These are phyloP conservation scores for Penicillium maclennaniae DNA, from an alignment of 495 filamentous ascomycete genomes.

Conservation along the genomic window DNA sequence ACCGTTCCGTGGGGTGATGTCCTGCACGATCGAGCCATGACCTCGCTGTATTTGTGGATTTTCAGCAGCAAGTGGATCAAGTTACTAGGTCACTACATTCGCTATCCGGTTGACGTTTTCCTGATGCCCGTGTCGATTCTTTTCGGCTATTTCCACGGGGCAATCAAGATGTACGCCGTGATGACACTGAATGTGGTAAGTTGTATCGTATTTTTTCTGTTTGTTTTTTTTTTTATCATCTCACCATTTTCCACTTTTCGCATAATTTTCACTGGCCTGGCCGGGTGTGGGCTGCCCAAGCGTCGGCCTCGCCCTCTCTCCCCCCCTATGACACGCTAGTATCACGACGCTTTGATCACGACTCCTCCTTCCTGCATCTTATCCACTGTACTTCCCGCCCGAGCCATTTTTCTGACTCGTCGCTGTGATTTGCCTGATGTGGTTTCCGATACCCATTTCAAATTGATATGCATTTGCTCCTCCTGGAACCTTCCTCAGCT, in stretches of 20 bases:
- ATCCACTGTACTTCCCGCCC: constrained; percentile 17
- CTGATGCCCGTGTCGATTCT: constrained; percentile 69
- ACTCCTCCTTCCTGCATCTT: constrained; percentile 25
- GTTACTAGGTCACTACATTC: constrained; percentile 66
- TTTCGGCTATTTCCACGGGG: constrained; percentile 74
- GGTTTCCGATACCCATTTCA: background rate
- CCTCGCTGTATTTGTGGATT: constrained; percentile 54
- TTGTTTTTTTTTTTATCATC: too few relatives aligned
- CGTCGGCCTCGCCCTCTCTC: constrained; percentile 8
- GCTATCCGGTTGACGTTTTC: constrained; percentile 63
- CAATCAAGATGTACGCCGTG: constrained; percentile 73
- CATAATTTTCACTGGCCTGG: constrained; percentile 2
- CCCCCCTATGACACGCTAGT: constrained; percentile 16
- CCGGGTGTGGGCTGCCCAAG: constrained; percentile 7
- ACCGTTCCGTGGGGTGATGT: constrained; percentile 41
- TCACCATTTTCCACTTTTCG: constrained; percentile 8
- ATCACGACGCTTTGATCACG: constrained; percentile 30
- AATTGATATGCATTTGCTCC: background rate
- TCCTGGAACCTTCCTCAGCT: constrained; percentile 8
- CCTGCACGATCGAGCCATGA: constrained; percentile 43
- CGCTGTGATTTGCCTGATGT: background rate
- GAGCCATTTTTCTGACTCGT: constrained; percentile 2
- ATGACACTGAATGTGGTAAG: constrained; percentile 67
- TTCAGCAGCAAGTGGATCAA: constrained; percentile 76
- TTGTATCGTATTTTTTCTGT: constrained; percentile 15